A percentile compares a stretch with the other conserved stretches of the same genome.
phyloP scores from a whole-genome alignment of 805 yeast genomes.

The Starmerella geochares region DNA sequence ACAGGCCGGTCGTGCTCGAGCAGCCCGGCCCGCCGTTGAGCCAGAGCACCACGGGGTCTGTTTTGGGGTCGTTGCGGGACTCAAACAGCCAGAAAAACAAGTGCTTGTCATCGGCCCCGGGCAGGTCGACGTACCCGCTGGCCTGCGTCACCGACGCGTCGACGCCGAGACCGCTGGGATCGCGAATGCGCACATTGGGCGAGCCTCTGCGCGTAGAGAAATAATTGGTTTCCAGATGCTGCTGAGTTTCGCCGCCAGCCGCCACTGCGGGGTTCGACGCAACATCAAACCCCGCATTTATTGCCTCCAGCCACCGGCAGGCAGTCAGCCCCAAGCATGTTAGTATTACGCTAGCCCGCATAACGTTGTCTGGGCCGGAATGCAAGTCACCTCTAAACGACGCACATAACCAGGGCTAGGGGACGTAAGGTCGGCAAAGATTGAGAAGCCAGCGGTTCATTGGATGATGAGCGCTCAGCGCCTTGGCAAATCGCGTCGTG shows the following conservation, averaged over 20 bases:
- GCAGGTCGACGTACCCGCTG: constrained; percentile 61
- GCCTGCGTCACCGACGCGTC: constrained; percentile 53
- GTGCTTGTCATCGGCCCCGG: constrained; percentile 59
- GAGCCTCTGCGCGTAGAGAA: neutral
- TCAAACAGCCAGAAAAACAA: constrained; percentile 90
- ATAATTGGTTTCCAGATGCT: neutral
- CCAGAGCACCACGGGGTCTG: constrained; percentile 83
- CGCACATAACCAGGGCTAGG: constrained; percentile 1
- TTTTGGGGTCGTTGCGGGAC: constrained; percentile 75
- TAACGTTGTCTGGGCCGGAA: neutral
- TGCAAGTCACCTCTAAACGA: neutral
- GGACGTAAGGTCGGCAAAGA: neutral
- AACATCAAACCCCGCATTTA: neutral
- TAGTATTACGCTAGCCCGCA: neutral
- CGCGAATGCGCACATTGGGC: constrained; percentile 7
- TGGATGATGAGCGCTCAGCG: no score
- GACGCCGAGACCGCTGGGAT: constrained; percentile 11
- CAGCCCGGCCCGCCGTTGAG: constrained; percentile 95
- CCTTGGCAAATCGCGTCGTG: no score
- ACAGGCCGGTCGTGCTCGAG: constrained; percentile 75
- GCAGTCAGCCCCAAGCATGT: neutral
- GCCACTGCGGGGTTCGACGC: neutral
- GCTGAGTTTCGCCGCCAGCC: neutral
- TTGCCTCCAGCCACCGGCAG: neutral
- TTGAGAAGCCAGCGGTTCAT: neutral